Conservation (phyloP, 1,139 yeast species). For the Taphrina confusa region DNA sequence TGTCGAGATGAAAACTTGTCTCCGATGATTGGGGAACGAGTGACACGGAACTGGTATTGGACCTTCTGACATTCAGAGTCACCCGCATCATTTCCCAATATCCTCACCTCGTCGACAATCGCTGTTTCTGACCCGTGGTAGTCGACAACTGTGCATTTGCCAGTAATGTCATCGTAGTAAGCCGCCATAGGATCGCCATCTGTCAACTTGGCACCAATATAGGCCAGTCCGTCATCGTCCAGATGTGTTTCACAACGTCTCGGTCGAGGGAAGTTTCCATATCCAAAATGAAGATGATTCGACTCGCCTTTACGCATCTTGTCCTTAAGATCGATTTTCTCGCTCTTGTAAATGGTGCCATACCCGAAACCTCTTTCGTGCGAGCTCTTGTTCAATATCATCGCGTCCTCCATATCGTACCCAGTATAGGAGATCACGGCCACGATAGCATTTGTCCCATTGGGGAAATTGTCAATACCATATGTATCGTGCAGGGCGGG, state of each 20-base stretch:
- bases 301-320: constrained; percentile 92
- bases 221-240: constrained; percentile 91
- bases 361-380: constrained; percentile 98
- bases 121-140: constrained; percentile 96
- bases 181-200: constrained; percentile 98
- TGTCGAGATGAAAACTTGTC: constrained; percentile 98
- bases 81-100: constrained; percentile 74
- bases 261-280: constrained; percentile 92
- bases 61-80: constrained; percentile 80
- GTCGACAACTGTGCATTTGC: constrained; percentile 87
- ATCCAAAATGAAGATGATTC: constrained; percentile 89
- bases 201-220: constrained; percentile 79
- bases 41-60: constrained; percentile 85
- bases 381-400: constrained; percentile 95
- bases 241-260: constrained; percentile 81
- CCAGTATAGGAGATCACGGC: constrained; percentile 99
- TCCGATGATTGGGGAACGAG: constrained; percentile 93
- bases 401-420: constrained; percentile 99
- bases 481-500: constrained; percentile 92
- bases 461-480: constrained; percentile 98
- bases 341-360: constrained; percentile 94
- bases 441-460: constrained; percentile 97
- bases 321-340: constrained; percentile 77
- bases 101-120: constrained; percentile 89
- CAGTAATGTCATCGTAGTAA: constrained; percentile 83